These are phyloP conservation scores for Hordeum marinum DNA, from an alignment of 176 grass and related monocot genomes.

Conservation along the genomic window DNA sequence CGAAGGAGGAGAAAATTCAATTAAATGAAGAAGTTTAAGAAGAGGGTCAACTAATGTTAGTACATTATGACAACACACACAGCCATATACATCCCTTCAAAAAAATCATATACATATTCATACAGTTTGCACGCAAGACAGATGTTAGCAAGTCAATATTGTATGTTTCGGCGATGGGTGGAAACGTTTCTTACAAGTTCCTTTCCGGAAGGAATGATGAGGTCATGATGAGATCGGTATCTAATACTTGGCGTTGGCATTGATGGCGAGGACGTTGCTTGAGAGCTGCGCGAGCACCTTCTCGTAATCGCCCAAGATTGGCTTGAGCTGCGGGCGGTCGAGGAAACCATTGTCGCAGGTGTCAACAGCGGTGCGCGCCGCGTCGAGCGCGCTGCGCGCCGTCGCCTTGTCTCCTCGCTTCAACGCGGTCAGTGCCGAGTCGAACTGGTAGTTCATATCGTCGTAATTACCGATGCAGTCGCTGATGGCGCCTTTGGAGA, in stretches of 20 bases:
- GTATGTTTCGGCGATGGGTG: background rate
- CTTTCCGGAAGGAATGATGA: background rate
- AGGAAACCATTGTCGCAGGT: slow-evolving; percentile 51
- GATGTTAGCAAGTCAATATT: background rate
- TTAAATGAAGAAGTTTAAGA: background rate
- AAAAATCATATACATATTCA: background rate
- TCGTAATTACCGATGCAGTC: slow-evolving; percentile 42
- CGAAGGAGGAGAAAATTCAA: background rate
- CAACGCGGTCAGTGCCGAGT: slow-evolving; percentile 19
- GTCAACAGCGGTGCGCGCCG: slow-evolving; percentile 19
- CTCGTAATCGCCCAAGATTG: slow-evolving; percentile 25
- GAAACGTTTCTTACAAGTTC: background rate
- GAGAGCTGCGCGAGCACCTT: slow-evolving; percentile 28
- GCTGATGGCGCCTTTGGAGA: background rate
- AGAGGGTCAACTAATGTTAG: background rate
- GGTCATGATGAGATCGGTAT: background rate
- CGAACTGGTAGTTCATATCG: slow-evolving; percentile 25
- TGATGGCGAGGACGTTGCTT: slow-evolving; percentile 54
- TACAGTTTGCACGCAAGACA: background rate
- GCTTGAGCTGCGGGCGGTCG: slow-evolving; percentile 13
- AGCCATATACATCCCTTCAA: background rate
- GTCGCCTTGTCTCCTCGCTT: slow-evolving; percentile 23
- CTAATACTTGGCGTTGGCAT: background rate
- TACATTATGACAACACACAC: background rate
- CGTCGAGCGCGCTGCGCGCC: slow-evolving; percentile 27